These are phyloP conservation scores for Nothophytophthora sp. DNA, from an alignment of 352 stramenopile species.

Conservation along the genomic window DNA sequence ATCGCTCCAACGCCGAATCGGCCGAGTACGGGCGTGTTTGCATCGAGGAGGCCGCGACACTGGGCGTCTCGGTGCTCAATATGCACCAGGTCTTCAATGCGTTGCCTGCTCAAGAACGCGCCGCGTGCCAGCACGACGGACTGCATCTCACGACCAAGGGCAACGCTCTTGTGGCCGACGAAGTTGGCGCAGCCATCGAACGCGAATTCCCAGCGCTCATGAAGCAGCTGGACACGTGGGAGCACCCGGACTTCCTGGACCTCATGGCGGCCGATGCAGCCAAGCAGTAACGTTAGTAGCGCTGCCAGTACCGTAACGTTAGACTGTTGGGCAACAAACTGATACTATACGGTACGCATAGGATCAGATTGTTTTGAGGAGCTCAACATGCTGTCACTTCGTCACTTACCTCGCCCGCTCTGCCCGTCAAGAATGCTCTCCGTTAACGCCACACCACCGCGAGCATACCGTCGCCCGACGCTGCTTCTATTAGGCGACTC, in stretches of 20 bases:
- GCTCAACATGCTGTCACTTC: constrained; percentile 5
- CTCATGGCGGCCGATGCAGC: constrained; percentile 40
- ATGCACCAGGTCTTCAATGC: constrained; percentile 45
- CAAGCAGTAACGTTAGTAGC: too few species aligned
- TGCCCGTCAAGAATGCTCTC: constrained; percentile 2
- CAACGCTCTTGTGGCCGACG: constrained; percentile 31
- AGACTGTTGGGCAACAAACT: too few species aligned
- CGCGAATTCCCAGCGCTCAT: constrained; percentile 11
- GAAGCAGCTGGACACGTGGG: constrained; percentile 17
- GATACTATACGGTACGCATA: too few species aligned
- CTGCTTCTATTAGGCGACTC: constrained; percentile 35
- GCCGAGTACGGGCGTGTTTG: constrained; percentile 45
- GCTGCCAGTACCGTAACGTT: not conserved
- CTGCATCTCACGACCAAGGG: constrained; percentile 47
- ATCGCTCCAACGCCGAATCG: constrained; percentile 40
- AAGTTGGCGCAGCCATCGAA: constrained; percentile 19
- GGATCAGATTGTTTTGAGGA: too few species aligned
- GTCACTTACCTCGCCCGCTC: not conserved
- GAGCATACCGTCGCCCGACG: constrained; percentile 13
- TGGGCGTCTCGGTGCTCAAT: constrained; percentile 37
- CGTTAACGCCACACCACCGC: not conserved
- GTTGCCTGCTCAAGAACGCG: constrained; percentile 26
- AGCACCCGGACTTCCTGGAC: constrained; percentile 35
- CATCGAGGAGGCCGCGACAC: constrained; percentile 25
- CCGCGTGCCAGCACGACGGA: constrained; percentile 33